Conservation (phyloP, 495 filamentous ascomycete genomes). For the Staphylotrichum tortipilum region DNA sequence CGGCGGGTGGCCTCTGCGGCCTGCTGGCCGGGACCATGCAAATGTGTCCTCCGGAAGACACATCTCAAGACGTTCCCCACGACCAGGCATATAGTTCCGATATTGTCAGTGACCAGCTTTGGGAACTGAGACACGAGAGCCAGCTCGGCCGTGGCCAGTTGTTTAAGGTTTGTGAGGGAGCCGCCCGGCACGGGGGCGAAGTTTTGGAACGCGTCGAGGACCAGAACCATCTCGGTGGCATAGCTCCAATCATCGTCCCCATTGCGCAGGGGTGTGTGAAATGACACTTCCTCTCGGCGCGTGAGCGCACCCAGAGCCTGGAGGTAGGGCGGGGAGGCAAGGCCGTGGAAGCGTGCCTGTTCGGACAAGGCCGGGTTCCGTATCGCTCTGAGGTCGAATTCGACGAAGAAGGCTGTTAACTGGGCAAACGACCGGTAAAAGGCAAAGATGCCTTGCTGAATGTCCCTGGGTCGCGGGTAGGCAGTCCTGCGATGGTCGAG, state of each 20-base stretch:
- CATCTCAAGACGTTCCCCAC: conserved; percentile 24
- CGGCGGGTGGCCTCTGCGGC: conserved; percentile 14
- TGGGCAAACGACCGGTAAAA: conserved; percentile 26
- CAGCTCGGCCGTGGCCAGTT: conserved; percentile 29
- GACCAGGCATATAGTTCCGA: conserved; percentile 31
- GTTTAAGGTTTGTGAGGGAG: conserved; percentile 9
- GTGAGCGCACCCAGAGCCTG: conserved; percentile 21
- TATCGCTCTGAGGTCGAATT: conserved; percentile 19
- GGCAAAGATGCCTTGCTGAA: conserved; percentile 20
- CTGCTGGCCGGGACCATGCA: conserved; percentile 5
- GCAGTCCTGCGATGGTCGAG: conserved; percentile 2
- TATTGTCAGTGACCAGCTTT: conserved; percentile 31
- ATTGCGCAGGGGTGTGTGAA: conserved; percentile 19
- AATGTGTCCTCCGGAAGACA: conserved; percentile 14
- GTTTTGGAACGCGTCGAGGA: conserved; percentile 27
- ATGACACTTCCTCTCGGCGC: conserved; percentile 21
- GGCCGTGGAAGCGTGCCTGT: conserved; percentile 14
- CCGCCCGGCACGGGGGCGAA: conserved; percentile 11
- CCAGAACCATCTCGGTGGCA: conserved; percentile 16
- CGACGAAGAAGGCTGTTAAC: conserved; percentile 24
- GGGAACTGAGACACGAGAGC: conserved; percentile 31
- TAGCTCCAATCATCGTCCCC: conserved; percentile 26
- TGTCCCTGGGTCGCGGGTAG: conserved; percentile 7
- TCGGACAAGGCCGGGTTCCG: background rate
- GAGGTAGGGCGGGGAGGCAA: conserved; percentile 26